Conservation (phyloP, 495 filamentous ascomycete genomes). For the Hypoxylon cercidicola region DNA sequence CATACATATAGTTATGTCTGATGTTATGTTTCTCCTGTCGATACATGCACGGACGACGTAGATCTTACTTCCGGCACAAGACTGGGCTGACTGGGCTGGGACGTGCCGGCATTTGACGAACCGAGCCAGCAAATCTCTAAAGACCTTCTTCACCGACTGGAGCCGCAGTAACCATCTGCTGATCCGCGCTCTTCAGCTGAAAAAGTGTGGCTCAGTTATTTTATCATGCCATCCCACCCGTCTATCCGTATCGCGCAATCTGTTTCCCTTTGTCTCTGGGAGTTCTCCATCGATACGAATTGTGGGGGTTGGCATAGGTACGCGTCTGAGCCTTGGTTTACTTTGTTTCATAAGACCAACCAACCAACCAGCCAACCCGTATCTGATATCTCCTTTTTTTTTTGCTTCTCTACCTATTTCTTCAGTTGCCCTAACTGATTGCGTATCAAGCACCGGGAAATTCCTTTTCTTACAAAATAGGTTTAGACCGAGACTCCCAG, state of each 20-base stretch:
- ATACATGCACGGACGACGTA: slow-evolving; percentile 16
- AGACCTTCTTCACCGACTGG: slow-evolving; percentile 36
- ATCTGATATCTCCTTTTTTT: slow-evolving; percentile 11
- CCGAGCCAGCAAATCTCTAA: slow-evolving; percentile 29
- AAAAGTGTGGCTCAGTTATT: slow-evolving; percentile 37
- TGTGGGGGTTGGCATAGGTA: slow-evolving; percentile 32
- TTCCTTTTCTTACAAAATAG: slow-evolving; percentile 7
- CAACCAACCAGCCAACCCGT: neutral
- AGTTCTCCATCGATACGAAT: slow-evolving; percentile 28
- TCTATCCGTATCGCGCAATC: slow-evolving; percentile 29
- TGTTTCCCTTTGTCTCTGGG: slow-evolving; percentile 23
- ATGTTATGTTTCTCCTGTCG: slow-evolving; percentile 6
- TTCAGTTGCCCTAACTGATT: slow-evolving; percentile 17
- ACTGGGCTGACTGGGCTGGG: slow-evolving; percentile 11
- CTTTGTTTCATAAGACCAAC: slow-evolving; percentile 27
- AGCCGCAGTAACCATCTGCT: slow-evolving; percentile 29
- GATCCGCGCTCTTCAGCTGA: slow-evolving; percentile 41
- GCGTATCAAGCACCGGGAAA: slow-evolving; percentile 5
- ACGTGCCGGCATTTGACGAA: slow-evolving; percentile 26
- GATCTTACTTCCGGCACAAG: slow-evolving; percentile 28
- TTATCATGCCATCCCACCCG: slow-evolving; percentile 18
- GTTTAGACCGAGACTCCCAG: slow-evolving; percentile 34
- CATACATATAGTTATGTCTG: slow-evolving; percentile 4
- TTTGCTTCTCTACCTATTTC: slow-evolving; percentile 8
- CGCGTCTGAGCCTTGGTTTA: slow-evolving; percentile 14